Conservation (phyloP, 768 basidiomycete species). For the Phylloporus arenicola region DNA sequence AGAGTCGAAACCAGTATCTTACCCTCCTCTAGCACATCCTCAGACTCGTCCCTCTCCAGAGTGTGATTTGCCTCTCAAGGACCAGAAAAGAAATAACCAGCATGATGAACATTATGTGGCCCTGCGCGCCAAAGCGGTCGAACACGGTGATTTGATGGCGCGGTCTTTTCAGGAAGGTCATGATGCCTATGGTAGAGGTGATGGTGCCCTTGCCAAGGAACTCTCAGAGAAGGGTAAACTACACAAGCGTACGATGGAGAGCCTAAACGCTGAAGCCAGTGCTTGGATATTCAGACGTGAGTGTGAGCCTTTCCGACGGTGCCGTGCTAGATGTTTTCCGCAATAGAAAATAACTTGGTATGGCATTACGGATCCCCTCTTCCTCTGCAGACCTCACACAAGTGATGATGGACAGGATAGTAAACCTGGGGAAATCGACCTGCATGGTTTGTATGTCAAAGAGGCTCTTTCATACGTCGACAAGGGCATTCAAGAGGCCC, state of each 20-base stretch:
- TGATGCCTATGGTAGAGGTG: slow-evolving; percentile 64
- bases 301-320: slow-evolving; percentile 16
- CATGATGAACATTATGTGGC: slow-evolving; percentile 64
- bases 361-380: no score
- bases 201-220: slow-evolving; percentile 77
- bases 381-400: not conserved
- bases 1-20: no score
- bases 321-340: not conserved
- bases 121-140: slow-evolving; percentile 70
- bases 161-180: slow-evolving; percentile 66
- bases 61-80: slow-evolving; percentile 33
- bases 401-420: slow-evolving; percentile 44
- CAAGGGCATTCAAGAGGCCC: slow-evolving; percentile 61
- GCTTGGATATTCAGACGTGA: slow-evolving; percentile 78
- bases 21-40: no score
- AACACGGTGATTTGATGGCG: slow-evolving; percentile 77
- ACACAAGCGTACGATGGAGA: slow-evolving; percentile 76
- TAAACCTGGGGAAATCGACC: slow-evolving; percentile 69
- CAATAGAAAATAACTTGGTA: slow-evolving; percentile 75
- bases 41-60: not conserved
- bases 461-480: slow-evolving; percentile 82
- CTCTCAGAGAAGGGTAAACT: slow-evolving; percentile 76
- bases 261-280: slow-evolving; percentile 76
- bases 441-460: slow-evolving; percentile 93
- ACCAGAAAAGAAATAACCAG: no score